A percentile compares a stretch with the other conserved stretches of the same genome.
phyloP scores from a whole-genome alignment of 2,329 filamentous ascomycete species.

The Aspergillus thermomutatus region DNA sequence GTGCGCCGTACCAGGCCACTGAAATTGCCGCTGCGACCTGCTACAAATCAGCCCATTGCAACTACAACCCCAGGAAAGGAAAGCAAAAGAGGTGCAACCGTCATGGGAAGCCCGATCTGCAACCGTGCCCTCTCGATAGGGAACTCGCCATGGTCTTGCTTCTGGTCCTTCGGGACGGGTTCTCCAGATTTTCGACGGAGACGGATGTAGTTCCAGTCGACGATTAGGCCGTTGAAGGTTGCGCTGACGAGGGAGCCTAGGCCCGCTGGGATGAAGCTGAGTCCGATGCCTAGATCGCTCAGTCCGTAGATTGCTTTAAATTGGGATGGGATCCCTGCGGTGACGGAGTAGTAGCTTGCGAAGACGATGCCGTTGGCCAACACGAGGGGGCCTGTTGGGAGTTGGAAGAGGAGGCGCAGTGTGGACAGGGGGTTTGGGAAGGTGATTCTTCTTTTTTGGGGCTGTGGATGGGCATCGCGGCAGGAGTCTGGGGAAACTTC shows the following conservation, averaged over 20 bases:
- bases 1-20: conserved; percentile 9
- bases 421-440: conserved; percentile 39
- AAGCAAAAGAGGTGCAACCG: conserved; percentile 8
- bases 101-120: conserved; percentile 38
- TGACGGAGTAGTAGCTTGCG: conserved; percentile 43
- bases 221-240: conserved; percentile 36
- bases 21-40: conserved; percentile 13
- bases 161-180: conserved; percentile 30
- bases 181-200: conserved; percentile 31
- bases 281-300: conserved; percentile 39
- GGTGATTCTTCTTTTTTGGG: conserved; percentile 8
- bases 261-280: conserved; percentile 44
- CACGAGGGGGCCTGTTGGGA: conserved; percentile 30
- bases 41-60: conserved; percentile 21
- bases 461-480: not conserved
- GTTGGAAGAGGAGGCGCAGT: conserved; percentile 30
- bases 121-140: conserved; percentile 45
- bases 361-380: conserved; percentile 37
- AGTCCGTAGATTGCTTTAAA: conserved; percentile 38
- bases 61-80: too few relatives aligned
- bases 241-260: conserved; percentile 39
- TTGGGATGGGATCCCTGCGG: conserved; percentile 36
- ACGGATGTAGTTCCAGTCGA: conserved; percentile 45
- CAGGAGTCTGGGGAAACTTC: not conserved
- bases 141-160: conserved; percentile 38